A percentile compares a stretch with the other conserved stretches of the same genome.
phyloP scores from a whole-genome alignment of 2,329 filamentous ascomycete species.

The Diaporthe vaccinii region DNA sequence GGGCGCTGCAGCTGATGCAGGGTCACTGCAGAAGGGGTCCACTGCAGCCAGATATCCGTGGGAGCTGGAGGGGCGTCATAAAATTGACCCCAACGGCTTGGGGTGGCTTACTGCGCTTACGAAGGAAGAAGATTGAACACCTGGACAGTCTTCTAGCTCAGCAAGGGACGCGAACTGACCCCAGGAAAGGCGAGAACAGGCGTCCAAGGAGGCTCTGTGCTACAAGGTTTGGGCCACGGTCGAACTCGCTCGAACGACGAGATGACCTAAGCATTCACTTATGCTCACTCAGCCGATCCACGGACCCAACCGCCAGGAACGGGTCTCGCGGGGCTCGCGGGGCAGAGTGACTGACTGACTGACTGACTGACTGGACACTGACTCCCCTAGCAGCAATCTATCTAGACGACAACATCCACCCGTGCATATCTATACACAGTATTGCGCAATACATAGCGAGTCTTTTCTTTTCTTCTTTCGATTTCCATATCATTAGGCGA shows the following conservation, averaged over 20 bases:
- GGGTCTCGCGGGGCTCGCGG: constrained; percentile 27
- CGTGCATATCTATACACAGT: not conserved
- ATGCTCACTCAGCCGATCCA: constrained; percentile 33
- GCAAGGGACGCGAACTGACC: not conserved
- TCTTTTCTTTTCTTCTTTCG: not conserved
- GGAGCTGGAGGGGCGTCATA: constrained; percentile 14
- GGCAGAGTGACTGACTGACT: constrained; percentile 4
- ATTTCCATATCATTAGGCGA: not conserved
- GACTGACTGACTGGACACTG: not conserved
- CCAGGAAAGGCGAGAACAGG: not conserved
- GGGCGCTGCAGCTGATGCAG: constrained; percentile 4
- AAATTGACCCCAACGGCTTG: constrained; percentile 2
- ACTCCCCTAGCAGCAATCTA: not conserved
- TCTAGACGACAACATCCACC: constrained; percentile 8
- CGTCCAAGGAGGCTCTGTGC: constrained; percentile 4
- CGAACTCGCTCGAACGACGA: not conserved
- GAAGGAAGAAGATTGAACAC: not conserved
- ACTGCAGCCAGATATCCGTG: constrained; percentile 3
- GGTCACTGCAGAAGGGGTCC: constrained; percentile 16
- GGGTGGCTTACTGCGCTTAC: not conserved
- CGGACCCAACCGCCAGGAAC: constrained; percentile 10
- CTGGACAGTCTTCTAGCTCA: not conserved
- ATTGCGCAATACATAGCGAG: constrained; percentile 29
- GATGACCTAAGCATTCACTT: constrained; percentile 29
- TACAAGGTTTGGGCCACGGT: not conserved